Conservation (phyloP, 768 basidiomycete genomes). For the Leccinum ochraceum region DNA sequence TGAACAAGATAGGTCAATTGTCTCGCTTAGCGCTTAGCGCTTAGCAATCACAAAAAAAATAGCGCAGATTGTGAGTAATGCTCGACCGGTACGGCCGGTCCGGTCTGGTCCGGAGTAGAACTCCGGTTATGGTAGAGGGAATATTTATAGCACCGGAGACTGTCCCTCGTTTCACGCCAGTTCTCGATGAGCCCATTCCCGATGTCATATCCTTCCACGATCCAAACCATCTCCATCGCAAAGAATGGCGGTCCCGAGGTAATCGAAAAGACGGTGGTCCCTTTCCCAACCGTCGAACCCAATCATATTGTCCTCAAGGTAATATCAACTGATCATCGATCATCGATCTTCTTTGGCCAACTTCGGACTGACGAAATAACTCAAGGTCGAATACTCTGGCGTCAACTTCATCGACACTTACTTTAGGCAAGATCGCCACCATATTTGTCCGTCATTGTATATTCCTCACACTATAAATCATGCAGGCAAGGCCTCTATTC, state of each 20-base stretch:
- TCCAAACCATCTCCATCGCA: conserved; percentile 72
- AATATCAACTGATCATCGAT: neutral
- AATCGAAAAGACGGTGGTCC: conserved; percentile 61
- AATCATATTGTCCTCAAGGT: conserved; percentile 57
- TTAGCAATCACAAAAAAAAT: neutral
- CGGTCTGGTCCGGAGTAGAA: neutral
- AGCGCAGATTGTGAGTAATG: neutral
- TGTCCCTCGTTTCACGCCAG: conserved; percentile 31
- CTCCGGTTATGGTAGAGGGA: neutral
- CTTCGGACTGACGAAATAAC: neutral
- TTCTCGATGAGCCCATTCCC: conserved; percentile 26
- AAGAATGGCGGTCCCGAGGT: conserved; percentile 79
- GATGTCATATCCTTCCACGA: conserved; percentile 60
- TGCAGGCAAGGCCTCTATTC: conserved; percentile 66
- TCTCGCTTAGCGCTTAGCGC: too few species aligned
- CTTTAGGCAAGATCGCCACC: conserved; percentile 51
- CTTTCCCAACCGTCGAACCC: conserved; percentile 63
- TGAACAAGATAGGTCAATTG: too few species aligned
- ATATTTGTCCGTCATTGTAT: neutral
- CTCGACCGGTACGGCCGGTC: too few species aligned
- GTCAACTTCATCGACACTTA: conserved; percentile 92
- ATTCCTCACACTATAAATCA: neutral
- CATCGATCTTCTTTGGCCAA: neutral
- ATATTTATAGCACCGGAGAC: conserved; percentile 12
- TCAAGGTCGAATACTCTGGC: conserved; percentile 70